A percentile compares a stretch with the other conserved stretches of the same genome.
Conservation (phyloP, 257 asterid species). For the Nicotiana sylvestris region DNA sequence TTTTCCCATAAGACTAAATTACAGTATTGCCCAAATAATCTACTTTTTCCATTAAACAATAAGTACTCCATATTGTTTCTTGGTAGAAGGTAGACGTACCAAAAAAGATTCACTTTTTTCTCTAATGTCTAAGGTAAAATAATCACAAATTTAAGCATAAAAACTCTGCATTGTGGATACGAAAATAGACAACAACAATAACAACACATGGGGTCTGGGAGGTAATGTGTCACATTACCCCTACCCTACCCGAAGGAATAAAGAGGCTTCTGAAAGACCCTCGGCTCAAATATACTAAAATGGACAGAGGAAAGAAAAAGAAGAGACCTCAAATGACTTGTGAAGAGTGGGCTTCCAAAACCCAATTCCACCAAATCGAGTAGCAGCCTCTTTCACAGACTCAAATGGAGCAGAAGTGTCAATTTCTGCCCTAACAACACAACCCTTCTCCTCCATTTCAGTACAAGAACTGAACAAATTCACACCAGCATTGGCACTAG, state of each 20-base stretch:
- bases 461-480: background rate
- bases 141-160: background rate
- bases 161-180: background rate
- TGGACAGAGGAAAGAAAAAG: slow-evolving; percentile 17
- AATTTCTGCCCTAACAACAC: slow-evolving; percentile 49
- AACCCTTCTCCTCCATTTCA: background rate
- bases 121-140: background rate
- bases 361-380: slow-evolving; percentile 84
- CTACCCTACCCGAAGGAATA: too few relatives aligned
- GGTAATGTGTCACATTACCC: too few relatives aligned
- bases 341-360: slow-evolving; percentile 77
- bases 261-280: too few relatives aligned
- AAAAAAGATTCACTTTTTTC: background rate
- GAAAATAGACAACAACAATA: background rate
- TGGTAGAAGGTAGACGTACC: background rate
- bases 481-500: background rate
- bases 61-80: background rate
- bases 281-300: background rate
- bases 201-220: too few relatives aligned
- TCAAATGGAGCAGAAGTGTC: slow-evolving; percentile 94
- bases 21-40: background rate
- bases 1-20: background rate
- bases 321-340: slow-evolving; percentile 25
- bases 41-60: background rate
- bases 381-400: slow-evolving; percentile 92